These are phyloP conservation scores for Saccharomyces hybrid DNA, from an alignment of 1,139 yeast genomes.

Conservation along the genomic window DNA sequence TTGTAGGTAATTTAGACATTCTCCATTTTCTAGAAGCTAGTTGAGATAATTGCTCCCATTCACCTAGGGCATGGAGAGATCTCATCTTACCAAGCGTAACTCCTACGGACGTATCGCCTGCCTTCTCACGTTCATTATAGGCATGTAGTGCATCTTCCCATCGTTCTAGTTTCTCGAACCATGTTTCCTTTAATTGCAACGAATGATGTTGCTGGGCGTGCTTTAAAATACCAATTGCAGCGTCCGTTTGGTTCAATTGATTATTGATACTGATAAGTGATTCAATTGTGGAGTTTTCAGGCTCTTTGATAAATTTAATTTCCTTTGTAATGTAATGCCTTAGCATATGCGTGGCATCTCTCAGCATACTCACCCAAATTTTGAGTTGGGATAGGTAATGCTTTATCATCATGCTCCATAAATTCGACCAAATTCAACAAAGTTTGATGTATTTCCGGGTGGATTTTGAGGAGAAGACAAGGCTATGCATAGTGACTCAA, in stretches of 20 bases:
- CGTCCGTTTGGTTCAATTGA: slow-evolving; percentile 92
- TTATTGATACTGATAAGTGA: slow-evolving; percentile 87
- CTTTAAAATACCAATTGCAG: slow-evolving; percentile 92
- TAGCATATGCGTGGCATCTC: slow-evolving; percentile 94
- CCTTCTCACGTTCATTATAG: slow-evolving; percentile 63
- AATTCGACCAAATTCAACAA: slow-evolving; percentile 85
- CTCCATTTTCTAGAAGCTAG: slow-evolving; percentile 85
- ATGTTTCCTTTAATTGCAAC: slow-evolving; percentile 85
- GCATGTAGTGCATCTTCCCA: slow-evolving; percentile 98
- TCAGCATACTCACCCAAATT: slow-evolving; percentile 91
- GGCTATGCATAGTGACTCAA: slow-evolving; percentile 78
- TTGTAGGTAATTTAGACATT: slow-evolving; percentile 59
- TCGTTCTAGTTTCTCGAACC: slow-evolving; percentile 93
- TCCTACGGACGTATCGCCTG: slow-evolving; percentile 48
- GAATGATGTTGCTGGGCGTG: slow-evolving; percentile 94
- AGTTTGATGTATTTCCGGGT: slow-evolving; percentile 92
- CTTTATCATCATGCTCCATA: slow-evolving; percentile 95
- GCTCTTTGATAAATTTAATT: slow-evolving; percentile 87
- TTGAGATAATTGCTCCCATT: slow-evolving; percentile 89
- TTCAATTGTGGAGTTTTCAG: slow-evolving; percentile 86
- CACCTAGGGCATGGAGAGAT: slow-evolving; percentile 94
- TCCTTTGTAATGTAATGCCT: slow-evolving; percentile 95
- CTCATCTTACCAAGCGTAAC: slow-evolving; percentile 97
- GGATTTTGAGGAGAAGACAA: slow-evolving; percentile 86
- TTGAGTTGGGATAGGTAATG: slow-evolving; percentile 82